These are phyloP conservation scores for Aspergillus sp. DNA, from an alignment of 2,329 filamentous ascomycete species.

Conservation along the genomic window DNA sequence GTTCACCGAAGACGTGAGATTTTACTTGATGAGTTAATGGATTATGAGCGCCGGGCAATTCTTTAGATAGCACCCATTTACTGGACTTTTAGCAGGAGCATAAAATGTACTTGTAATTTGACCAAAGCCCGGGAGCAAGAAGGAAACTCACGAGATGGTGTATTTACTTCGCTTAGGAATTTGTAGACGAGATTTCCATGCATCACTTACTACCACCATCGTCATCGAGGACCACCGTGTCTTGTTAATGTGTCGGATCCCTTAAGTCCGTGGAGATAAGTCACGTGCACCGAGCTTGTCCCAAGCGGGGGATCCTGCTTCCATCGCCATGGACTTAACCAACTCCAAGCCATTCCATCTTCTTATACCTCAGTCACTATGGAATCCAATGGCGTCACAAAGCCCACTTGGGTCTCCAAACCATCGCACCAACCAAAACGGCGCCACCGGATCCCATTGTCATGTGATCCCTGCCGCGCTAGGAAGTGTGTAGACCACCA, in stretches of 20 bases:
- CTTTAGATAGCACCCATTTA: too few species aligned
- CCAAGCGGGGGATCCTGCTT: neutral
- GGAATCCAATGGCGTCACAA: neutral
- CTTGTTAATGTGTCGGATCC: too few species aligned
- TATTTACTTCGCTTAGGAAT: too few species aligned
- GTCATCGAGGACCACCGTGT: too few species aligned
- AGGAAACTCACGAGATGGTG: too few species aligned
- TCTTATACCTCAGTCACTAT: neutral
- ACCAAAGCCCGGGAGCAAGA: too few species aligned
- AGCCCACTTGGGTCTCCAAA: neutral
- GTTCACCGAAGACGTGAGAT: accelerated
- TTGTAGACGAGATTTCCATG: too few species aligned
- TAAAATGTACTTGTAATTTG: too few species aligned
- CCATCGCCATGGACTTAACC: neutral
- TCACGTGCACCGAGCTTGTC: neutral
- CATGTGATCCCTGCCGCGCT: constrained; percentile 13
- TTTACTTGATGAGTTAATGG: too few species aligned
- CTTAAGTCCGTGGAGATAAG: constrained; percentile 5
- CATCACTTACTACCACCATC: too few species aligned
- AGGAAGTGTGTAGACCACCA: constrained; percentile 7
- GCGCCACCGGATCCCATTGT: constrained; percentile 12
- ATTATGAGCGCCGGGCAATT: too few species aligned
- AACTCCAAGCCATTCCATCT: neutral
- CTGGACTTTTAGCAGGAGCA: too few species aligned
- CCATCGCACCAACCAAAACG: neutral